Evolutionary conservation across 164 flowering plant species (phyloP).

Genomic region (Protea cynaroides): DNA sequence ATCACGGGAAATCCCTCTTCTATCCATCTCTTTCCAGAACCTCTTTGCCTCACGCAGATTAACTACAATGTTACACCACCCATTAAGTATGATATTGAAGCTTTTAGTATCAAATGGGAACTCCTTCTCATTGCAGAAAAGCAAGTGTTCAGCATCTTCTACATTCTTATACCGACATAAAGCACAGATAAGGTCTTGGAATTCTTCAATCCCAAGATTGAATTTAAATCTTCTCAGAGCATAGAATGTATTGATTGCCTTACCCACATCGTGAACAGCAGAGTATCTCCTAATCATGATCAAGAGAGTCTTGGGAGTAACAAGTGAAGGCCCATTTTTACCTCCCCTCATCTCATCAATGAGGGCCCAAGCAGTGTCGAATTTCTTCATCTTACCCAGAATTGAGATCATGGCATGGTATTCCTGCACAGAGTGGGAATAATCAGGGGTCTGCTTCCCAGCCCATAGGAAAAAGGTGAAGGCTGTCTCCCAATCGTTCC

Average conservation of each 20-base stretch:
- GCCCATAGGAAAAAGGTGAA: slow-evolving; percentile 86
- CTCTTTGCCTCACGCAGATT: slow-evolving; percentile 58
- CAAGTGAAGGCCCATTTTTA: slow-evolving; percentile 32
- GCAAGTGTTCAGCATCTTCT: slow-evolving; percentile 80
- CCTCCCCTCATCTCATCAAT: slow-evolving; percentile 70
- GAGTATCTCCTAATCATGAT: slow-evolving; percentile 75
- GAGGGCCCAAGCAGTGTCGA: slow-evolving; percentile 77
- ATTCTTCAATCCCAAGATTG: slow-evolving; percentile 51
- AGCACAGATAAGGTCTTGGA: slow-evolving; percentile 65
- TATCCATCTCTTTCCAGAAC: slow-evolving; percentile 70
- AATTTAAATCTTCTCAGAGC: slow-evolving; percentile 51
- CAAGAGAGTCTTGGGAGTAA: slow-evolving; percentile 60
- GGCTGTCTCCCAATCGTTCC: slow-evolving; percentile 76
- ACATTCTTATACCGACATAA: slow-evolving; percentile 84
- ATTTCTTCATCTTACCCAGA: slow-evolving; percentile 75
- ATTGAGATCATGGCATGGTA: slow-evolving; percentile 74
- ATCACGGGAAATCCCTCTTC: slow-evolving; percentile 47
- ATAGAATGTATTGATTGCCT: slow-evolving; percentile 67
- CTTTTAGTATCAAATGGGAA: slow-evolving; percentile 68
- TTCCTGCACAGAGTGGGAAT: slow-evolving; percentile 45
- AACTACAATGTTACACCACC: slow-evolving; percentile 73
- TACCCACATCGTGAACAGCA: slow-evolving; percentile 71
- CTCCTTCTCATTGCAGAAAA: slow-evolving; percentile 48
- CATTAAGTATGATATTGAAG: slow-evolving; percentile 75
- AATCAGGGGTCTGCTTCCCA: slow-evolving; percentile 49